Evolutionary conservation across 257 asterid genomes (phyloP), one percentile per base, ranked within the genome.

Genomic region (Hygrophila difformis): DNA sequence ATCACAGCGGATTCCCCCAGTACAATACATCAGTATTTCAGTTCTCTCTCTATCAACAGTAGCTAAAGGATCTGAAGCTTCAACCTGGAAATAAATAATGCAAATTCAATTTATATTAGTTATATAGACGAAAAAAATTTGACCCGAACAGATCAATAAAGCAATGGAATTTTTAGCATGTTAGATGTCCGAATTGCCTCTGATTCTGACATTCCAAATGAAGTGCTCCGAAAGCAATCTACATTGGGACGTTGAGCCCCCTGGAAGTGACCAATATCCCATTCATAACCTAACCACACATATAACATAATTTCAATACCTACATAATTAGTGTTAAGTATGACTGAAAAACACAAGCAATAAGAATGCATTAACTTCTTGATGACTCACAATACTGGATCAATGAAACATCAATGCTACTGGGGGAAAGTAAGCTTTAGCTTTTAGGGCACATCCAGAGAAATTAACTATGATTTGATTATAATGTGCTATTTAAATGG

Each of bases 1-100:
- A 31, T 85, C 96, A 8, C 98, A 89, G 58, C 98, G 87, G 60
- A 89, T 89, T 49, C 98, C 94, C 52, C 96, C 96, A 12, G 96
- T 89, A 62, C 98, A 89, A 70, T 89, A 89, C 98, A 89, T 89
- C 71, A 89, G 53, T 66, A 82, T 62, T 66, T 85, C 84, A 16
- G 93, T 82, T 46, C 62, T 74, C 75, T 77, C 96, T 70, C 66
- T 85, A 67, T 89, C 87, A 49, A 73, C 80, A 45, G 44, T 48
- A 51, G 82, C 83, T 66, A 85, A 72, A 68, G 96, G 93, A 71
- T 89, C 98, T 49, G 94, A 70, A 35, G 61, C 72, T 49, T 55
- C 40, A 14, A 65, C 74, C 94, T 85, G 81, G 42, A 26, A 0
- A 26, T 26, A 26, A 8, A 3, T 8, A 1, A 26, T 26, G 31